phyloP scores from a whole-genome alignment of 129 eudicot genomes.

The Deinandra increscens region DNA sequence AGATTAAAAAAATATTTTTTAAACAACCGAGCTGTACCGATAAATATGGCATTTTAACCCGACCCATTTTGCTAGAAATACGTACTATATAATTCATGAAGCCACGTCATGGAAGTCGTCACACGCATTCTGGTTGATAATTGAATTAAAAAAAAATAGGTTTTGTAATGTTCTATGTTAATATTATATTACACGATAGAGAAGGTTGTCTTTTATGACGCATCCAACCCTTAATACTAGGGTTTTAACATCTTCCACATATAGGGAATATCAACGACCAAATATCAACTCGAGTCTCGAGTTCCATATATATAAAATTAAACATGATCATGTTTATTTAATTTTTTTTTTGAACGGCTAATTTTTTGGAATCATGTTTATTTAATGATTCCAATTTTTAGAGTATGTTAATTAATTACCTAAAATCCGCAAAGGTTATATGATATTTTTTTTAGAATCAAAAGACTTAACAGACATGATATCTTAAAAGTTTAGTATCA shows the following conservation, averaged over 20 bases:
- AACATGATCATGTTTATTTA: background rate
- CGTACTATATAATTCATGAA: too few species aligned
- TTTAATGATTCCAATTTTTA: too few species aligned
- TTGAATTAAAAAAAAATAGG: too few species aligned
- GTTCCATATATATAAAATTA: background rate
- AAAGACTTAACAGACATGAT: too few species aligned
- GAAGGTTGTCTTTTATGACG: conserved; percentile 7
- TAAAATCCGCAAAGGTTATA: background rate
- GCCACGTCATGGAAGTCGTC: too few species aligned
- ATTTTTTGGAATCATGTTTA: background rate
- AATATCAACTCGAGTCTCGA: background rate
- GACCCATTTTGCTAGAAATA: too few species aligned
- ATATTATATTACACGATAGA: background rate
- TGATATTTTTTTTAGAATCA: background rate
- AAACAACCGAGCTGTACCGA: too few species aligned
- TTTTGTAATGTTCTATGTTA: conserved; percentile 1
- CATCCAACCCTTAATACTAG: conserved; percentile 17
- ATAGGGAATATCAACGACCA: conserved; percentile 11
- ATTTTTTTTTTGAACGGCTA: too few species aligned
- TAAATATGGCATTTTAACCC: too few species aligned
- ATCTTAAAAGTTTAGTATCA: too few species aligned
- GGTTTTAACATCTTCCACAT: conserved; percentile 14
- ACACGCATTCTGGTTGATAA: conserved; percentile 2
- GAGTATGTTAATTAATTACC: background rate
- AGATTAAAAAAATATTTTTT: too few species aligned